Conservation (phyloP, 495 filamentous ascomycete genomes). For the Tirmania nivea region DNA sequence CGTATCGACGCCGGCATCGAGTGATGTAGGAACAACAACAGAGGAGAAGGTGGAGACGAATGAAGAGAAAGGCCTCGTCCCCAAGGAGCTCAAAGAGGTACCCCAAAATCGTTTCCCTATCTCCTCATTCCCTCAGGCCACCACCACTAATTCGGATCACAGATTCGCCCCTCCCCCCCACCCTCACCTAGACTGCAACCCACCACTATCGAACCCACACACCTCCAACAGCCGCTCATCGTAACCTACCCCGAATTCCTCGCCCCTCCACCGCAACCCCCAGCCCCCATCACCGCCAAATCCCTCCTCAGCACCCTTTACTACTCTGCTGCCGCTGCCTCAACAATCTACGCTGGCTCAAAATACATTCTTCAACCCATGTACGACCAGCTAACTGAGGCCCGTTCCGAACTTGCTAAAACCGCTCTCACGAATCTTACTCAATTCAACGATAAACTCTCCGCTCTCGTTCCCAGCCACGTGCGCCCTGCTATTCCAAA, state of each 20-base stretch:
- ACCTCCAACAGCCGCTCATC: neutral
- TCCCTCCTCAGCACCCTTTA: neutral
- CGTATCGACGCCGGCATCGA: neutral
- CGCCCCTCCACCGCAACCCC: neutral
- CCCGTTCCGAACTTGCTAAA: slow-evolving; percentile 3
- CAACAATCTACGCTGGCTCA: neutral
- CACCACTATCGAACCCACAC: no score
- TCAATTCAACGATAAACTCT: slow-evolving; percentile 1
- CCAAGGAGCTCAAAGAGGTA: no score
- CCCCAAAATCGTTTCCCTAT: no score
- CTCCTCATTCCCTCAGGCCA: no score
- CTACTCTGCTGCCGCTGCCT: neutral
- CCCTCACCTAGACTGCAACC: no score
- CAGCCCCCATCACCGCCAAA: neutral
- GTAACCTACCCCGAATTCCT: neutral
- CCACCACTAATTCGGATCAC: no score
- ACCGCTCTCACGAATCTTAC: slow-evolving; percentile 8
- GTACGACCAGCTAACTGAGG: neutral
- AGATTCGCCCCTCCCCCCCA: no score
- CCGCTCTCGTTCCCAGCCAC: neutral
- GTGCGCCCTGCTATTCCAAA: no score
- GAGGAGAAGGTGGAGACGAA: neutral
- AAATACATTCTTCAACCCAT: neutral
- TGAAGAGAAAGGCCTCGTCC: neutral
- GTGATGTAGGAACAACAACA: neutral